These are phyloP conservation scores for Tardiomyces digboiensis DNA, from an alignment of 1,139 yeast genomes.

Conservation along the genomic window DNA sequence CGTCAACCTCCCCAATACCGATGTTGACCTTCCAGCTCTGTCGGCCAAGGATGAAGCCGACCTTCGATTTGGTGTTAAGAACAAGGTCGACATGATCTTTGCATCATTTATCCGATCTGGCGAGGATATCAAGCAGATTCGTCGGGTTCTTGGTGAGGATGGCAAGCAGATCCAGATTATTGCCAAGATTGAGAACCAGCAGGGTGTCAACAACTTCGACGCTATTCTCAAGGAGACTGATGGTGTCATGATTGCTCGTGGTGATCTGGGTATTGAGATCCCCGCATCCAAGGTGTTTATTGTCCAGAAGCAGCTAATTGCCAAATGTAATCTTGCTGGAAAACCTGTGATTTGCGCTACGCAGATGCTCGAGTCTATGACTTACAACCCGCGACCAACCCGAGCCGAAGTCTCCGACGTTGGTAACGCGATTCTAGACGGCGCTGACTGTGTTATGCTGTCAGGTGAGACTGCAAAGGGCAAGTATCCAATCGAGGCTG, in stretches of 20 bases:
- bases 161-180: conserved; percentile 95
- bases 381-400: conserved; percentile 99
- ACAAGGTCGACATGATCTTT: conserved; percentile 95
- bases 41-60: conserved; percentile 94
- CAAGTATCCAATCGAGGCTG: conserved; percentile 95
- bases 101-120: conserved; percentile 98
- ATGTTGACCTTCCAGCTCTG: conserved; percentile 96
- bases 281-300: conserved; percentile 99
- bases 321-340: conserved; percentile 98
- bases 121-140: conserved; percentile 79
- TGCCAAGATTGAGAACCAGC: conserved; percentile 97
- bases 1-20: conserved; percentile 98
- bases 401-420: conserved; percentile 99
- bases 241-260: conserved; percentile 99
- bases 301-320: conserved; percentile 97
- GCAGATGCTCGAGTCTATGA: conserved; percentile 99
- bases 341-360: conserved; percentile 99
- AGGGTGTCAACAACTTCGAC: conserved; percentile 99
- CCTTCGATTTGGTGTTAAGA: conserved; percentile 89
- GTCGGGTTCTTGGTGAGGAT: conserved; percentile 92
- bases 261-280: conserved; percentile 98
- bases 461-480: conserved; percentile 99
- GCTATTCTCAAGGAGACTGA: conserved; percentile 91
- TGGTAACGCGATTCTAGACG: conserved; percentile 98
- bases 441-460: conserved; percentile 99